A percentile compares a stretch with the other conserved stretches of the same genome.
These are phyloP conservation scores for Pseudogymnoascus sp. DNA, from an alignment of 2,329 filamentous ascomycete genomes.

Conservation along the genomic window DNA sequence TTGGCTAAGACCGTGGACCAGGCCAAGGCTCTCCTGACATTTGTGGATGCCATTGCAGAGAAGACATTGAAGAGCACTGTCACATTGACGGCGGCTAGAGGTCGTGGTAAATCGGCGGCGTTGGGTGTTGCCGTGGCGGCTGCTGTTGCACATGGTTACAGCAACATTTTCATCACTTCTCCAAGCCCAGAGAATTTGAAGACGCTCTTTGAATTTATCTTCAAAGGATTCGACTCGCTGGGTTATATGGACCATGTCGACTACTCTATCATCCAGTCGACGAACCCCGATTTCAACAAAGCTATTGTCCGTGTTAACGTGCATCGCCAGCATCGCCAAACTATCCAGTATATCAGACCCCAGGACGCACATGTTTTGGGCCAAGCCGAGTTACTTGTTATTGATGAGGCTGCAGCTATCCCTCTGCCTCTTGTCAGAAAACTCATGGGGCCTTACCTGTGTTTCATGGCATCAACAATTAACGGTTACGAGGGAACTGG, in stretches of 20 bases:
- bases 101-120: constrained; percentile 93
- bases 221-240: constrained; percentile 94
- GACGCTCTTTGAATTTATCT: constrained; percentile 95
- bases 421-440: constrained; percentile 87
- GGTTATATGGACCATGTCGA: constrained; percentile 92
- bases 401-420: constrained; percentile 96
- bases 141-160: constrained; percentile 91
- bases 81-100: constrained; percentile 84
- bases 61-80: constrained; percentile 94
- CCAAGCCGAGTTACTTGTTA: constrained; percentile 90
- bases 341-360: constrained; percentile 96
- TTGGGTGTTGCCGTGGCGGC: constrained; percentile 91
- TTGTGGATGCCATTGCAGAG: constrained; percentile 91
- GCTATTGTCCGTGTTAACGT: constrained; percentile 96
- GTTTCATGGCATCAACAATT: constrained; percentile 99
- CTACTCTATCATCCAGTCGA: constrained; percentile 96
- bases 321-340: constrained; percentile 89
- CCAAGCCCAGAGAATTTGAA: constrained; percentile 97
- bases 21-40: constrained; percentile 92
- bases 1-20: constrained; percentile 90
- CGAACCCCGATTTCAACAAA: constrained; percentile 98
- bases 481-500: constrained; percentile 98
- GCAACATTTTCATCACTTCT: constrained; percentile 98
- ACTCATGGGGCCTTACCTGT: constrained; percentile 90
- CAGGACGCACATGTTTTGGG: constrained; percentile 93